These are phyloP conservation scores for Ceratobasidium sp. DNA, from an alignment of 1,284 basidiomycete species.

Conservation along the genomic window DNA sequence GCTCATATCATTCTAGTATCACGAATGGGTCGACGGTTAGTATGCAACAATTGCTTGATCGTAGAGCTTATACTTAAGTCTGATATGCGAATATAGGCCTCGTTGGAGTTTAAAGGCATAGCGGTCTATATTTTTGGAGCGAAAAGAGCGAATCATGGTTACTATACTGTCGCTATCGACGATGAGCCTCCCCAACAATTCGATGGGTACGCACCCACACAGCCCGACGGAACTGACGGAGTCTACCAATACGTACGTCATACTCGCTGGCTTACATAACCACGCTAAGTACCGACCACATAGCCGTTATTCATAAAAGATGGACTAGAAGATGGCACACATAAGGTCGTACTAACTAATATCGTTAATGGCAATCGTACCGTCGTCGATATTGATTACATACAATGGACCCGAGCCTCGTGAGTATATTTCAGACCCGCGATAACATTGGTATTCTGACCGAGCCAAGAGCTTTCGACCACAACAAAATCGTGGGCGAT, in stretches of 20 bases:
- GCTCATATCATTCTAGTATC: constrained; percentile 6
- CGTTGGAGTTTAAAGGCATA: constrained; percentile 12
- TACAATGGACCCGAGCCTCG: constrained; percentile 41
- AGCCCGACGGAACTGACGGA: constrained; percentile 14
- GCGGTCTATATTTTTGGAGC: constrained; percentile 31
- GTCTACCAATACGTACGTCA: constrained; percentile 26
- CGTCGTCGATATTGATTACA: constrained; percentile 33
- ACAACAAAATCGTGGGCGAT: no score
- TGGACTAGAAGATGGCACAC: background rate
- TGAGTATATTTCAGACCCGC: no score
- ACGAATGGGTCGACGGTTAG: constrained; percentile 25
- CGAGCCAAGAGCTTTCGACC: no score
- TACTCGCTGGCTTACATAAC: background rate
- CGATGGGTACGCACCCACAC: constrained; percentile 15
- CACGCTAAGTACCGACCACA: background rate
- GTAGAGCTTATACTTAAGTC: no score
- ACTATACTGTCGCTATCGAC: constrained; percentile 18
- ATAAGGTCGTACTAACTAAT: constrained; percentile 30
- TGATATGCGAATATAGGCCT: no score
- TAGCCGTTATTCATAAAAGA: constrained; percentile 29
- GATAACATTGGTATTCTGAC: no score
- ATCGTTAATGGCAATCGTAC: background rate
- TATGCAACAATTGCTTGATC: background rate
- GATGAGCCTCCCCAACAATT: constrained; percentile 1
- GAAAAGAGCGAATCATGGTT: constrained; percentile 13